Percentiles rank a stretch among this genome's conserved stretches.
Evolutionary conservation across 495 filamentous ascomycete genomes (phyloP).

Genomic region (Penicillium paxilli): DNA sequence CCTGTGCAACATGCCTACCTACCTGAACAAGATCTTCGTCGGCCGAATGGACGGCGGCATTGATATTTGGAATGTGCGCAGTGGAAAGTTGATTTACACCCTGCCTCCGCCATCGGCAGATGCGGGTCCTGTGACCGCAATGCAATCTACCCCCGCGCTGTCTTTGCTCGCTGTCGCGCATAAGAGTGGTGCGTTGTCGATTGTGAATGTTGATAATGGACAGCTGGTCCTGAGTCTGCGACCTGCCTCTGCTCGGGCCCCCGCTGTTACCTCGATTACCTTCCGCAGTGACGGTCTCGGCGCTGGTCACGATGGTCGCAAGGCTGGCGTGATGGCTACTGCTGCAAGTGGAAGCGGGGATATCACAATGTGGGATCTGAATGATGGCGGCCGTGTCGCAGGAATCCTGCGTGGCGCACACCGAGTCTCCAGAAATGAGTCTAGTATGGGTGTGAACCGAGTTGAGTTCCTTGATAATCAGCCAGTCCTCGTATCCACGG

Average conservation of each 20-base stretch:
- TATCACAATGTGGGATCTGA: slow-evolving; percentile 94
- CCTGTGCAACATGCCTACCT: slow-evolving; percentile 84
- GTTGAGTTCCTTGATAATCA: slow-evolving; percentile 92
- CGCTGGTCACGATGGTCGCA: slow-evolving; percentile 81
- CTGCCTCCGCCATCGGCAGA: slow-evolving; percentile 67
- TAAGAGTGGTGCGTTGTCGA: slow-evolving; percentile 69
- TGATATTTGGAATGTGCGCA: slow-evolving; percentile 96
- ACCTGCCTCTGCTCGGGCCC: slow-evolving; percentile 49
- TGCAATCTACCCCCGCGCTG: slow-evolving; percentile 79
- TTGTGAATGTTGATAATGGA: slow-evolving; percentile 79
- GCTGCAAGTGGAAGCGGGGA: slow-evolving; percentile 71
- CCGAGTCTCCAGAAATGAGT: slow-evolving; percentile 60
- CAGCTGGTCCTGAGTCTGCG: slow-evolving; percentile 66
- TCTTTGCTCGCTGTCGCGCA: slow-evolving; percentile 89
- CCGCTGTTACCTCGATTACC: slow-evolving; percentile 72
- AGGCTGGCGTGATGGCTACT: slow-evolving; percentile 84
- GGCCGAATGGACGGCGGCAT: slow-evolving; percentile 84
- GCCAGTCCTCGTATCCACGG: slow-evolving; percentile 84
- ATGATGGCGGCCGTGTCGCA: slow-evolving; percentile 76
- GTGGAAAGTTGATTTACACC: slow-evolving; percentile 83
- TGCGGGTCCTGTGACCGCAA: slow-evolving; percentile 73
- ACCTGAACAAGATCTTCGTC: slow-evolving; percentile 91
- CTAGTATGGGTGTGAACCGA: slow-evolving; percentile 65
- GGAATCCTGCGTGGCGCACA: slow-evolving; percentile 85
- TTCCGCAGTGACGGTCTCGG: slow-evolving; percentile 92